These are phyloP conservation scores for Friedmanniomyces endolithicus DNA, from an alignment of 495 filamentous ascomycete genomes.

Conservation along the genomic window DNA sequence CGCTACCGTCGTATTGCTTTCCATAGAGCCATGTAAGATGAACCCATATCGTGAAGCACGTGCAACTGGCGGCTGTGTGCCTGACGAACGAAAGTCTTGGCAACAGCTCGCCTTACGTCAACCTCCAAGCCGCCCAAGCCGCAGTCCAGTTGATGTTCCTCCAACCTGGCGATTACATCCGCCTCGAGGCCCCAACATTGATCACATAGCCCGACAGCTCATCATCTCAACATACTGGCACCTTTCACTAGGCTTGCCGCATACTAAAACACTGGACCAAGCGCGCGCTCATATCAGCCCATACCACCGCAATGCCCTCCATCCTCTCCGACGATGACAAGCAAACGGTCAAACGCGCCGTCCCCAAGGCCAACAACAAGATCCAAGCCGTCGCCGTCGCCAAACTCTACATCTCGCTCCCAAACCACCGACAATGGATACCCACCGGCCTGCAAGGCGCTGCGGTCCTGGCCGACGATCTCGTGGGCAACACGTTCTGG, in stretches of 20 bases:
- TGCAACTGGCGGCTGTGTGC: background rate
- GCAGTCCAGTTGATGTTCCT: background rate
- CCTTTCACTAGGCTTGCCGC: slow-evolving; percentile 10
- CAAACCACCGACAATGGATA: slow-evolving; percentile 74
- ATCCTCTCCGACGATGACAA: slow-evolving; percentile 85
- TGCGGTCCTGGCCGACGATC: slow-evolving; percentile 81
- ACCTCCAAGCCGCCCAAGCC: background rate
- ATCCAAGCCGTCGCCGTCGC: slow-evolving; percentile 89
- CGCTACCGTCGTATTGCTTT: background rate
- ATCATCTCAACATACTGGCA: too few species aligned
- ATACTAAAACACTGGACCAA: background rate
- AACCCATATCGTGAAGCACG: background rate
- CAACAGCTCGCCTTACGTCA: background rate
- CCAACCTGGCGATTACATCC: background rate
- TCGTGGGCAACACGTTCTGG: slow-evolving; percentile 92
- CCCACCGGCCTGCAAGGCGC: slow-evolving; percentile 92
- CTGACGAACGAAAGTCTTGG: background rate
- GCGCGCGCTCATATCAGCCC: background rate
- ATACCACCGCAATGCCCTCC: slow-evolving; percentile 49
- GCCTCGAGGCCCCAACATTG: background rate
- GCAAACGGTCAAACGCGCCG: slow-evolving; percentile 78
- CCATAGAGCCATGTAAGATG: too few species aligned
- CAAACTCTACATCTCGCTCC: slow-evolving; percentile 86
- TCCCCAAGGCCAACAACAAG: slow-evolving; percentile 88
- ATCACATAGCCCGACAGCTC: too few species aligned